These are phyloP conservation scores for Colletotrichum sp. DNA, from an alignment of 2,329 filamentous ascomycete species.

Conservation along the genomic window DNA sequence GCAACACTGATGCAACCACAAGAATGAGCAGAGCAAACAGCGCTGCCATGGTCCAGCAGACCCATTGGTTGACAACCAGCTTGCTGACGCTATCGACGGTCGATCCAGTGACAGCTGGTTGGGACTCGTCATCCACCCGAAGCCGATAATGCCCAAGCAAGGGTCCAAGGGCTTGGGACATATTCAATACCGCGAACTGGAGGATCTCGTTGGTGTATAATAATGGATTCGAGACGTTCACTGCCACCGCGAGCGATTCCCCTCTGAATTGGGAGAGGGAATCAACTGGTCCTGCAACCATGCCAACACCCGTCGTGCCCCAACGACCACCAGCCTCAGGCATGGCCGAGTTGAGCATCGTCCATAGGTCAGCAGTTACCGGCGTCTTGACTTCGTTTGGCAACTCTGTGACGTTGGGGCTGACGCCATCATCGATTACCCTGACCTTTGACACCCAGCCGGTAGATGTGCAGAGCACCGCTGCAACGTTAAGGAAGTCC, in stretches of 20 bases:
- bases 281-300: background rate
- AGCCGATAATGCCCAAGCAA: background rate
- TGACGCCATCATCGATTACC: background rate
- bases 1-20: background rate
- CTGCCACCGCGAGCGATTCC: background rate
- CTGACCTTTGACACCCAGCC: background rate
- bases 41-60: background rate
- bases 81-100: background rate
- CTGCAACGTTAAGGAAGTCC: background rate
- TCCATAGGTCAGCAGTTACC: background rate
- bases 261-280: background rate
- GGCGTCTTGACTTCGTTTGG: background rate
- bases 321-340: background rate
- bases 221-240: background rate
- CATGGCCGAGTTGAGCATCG: background rate
- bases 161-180: background rate
- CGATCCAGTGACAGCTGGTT: background rate
- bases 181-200: background rate
- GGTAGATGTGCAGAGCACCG: background rate
- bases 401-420: background rate
- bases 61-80: background rate
- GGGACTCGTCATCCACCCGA: background rate
- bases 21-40: background rate
- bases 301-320: background rate
- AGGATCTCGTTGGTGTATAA: background rate